Conservation (phyloP, 2,329 filamentous ascomycete genomes). For the Thielaviopsis punctulata region DNA sequence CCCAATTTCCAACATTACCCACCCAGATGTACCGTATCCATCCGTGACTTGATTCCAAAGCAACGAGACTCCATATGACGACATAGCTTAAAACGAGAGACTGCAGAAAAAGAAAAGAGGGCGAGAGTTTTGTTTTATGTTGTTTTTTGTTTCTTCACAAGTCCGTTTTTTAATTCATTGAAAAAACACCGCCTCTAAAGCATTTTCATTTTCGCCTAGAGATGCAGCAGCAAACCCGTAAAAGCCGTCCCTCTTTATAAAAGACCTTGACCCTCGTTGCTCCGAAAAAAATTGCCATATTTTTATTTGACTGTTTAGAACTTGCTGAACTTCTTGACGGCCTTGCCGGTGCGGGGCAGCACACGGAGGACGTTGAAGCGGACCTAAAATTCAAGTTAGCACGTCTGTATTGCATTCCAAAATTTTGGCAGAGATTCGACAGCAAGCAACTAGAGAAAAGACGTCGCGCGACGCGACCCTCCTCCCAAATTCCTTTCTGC, state of each 20-base stretch:
- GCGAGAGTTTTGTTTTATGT: conserved; percentile 2
- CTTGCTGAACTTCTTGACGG: conserved; percentile 95
- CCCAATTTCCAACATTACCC: background rate
- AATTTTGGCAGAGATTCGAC: background rate
- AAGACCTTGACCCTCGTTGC: conserved; percentile 25
- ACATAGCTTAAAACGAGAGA: background rate
- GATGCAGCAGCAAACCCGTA: conserved; percentile 8
- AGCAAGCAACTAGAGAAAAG: background rate
- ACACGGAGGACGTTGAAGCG: conserved; percentile 99
- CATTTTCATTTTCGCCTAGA: conserved; percentile 12
- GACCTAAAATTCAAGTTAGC: conserved; percentile 37
- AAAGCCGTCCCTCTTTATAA: conserved; percentile 17
- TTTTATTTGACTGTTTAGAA: conserved; percentile 49
- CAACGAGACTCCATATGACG: background rate
- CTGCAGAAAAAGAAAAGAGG: background rate
- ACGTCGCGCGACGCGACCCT: background rate
- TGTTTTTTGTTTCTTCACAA: conserved; percentile 11
- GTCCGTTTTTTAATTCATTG: conserved; percentile 13
- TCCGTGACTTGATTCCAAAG: background rate
- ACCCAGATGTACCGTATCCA: background rate
- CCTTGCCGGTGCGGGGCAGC: conserved; percentile 90
- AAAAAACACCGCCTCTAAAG: conserved; percentile 11
- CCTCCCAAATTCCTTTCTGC: background rate
- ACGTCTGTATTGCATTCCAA: background rate
- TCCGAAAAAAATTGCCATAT: conserved; percentile 34